Base-by-base conservation (phyloP, 2,329 filamentous ascomycete genomes). In the Neophaeococcomyces aloes region DNA sequence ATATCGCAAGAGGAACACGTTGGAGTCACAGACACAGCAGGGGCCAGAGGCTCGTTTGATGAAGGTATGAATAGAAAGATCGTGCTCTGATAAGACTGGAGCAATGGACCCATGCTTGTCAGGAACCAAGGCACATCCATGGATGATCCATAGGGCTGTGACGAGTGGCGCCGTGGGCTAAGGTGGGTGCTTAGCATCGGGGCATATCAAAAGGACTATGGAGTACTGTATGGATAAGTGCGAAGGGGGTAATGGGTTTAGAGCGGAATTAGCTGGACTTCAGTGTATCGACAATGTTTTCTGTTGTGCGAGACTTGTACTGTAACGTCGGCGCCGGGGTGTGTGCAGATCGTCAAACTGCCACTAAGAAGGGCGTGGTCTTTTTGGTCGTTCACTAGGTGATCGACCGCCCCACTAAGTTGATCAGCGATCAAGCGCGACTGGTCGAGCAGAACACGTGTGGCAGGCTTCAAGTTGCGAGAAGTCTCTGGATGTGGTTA, bases 61-160 rank as follows among this genome's bases (percentile, higher is more conserved):
- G 29, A 19, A 17, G n/a, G 27, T 42, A 42, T 42, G 39, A 42
- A 42, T 42, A 42, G 39, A 42, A 42, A 30, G 25, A 18, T n/a
- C 23, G 10, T 27, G 23, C 23, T 27, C 15, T 15, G n/a, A n/a
- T n/a, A n/a, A n/a, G n/a, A n/a, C n/a, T n/a, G n/a, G n/a, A n/a
- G n/a, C n/a, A n/a, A 29, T 33, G 38, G 38, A 41, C 32, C 32
- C 38, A 32, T 21, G 27, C 38, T 32, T 31, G 29, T 42, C 38
- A 41, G 38, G 38, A 41, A 41, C 38, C 27, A 41, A 41, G 38
- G 38, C 38, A n/a, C n/a, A n/a, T n/a, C n/a, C n/a, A 41, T 32
- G 38, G 38, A 3, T 32, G 21, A 13, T 27, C 23, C 18, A 19
- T 41, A 41, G 38, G 38, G 38, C 38, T 41, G 38, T 29, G 13